Evolutionary conservation across 495 filamentous ascomycete genomes (phyloP), one percentile per base, ranked within the genome.

Genomic region (Talaromyces proteolyticus): DNA sequence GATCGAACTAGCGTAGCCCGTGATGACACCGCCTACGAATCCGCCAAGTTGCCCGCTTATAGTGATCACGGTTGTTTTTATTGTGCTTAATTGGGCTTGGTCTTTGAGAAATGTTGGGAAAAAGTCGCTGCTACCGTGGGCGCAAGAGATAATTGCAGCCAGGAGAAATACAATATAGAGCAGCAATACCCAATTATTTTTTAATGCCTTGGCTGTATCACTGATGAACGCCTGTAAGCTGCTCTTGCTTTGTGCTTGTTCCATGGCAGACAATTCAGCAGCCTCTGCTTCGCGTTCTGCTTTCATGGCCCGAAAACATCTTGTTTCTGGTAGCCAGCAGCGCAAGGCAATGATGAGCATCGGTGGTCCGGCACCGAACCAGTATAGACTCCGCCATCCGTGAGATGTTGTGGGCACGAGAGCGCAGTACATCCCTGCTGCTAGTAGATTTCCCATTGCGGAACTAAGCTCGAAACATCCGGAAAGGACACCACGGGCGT

Each of bases 381-480:
- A 91, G 69, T 80, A 91, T 1, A 89, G 70, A 25, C 84, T 81
- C 16, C 81, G 66, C 83, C 84, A 87, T 34, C 76, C 80, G 53
- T 86, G 77, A 14, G 69, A 56, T 0, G 84, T 87, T 0, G 78
- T 84, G 52, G 79, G 62, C 10, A 86, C 85, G 0, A 87, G 73
- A 12, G 69, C 84, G 19, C 84, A 72, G 2, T 84, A 75, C 54
- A 89, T 89, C 19, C 78, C 84, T 0, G 85, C 75, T 1, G 86
- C 84, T 0, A 91, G 72, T 0, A 91, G 76, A 57, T 87, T 89
- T 1, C 87, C 87, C 53, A 86, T 82, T 4, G 87, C 83, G 56
- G 89, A 88, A 12, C 86, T 85, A 60, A 87, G 83, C 58, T 91
- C 84, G 18, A 88, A 74, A 50, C 89, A 80, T 20, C 87, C 87